Evolutionary conservation across 352 stramenopile genomes (phyloP).

Genomic region (Pythium folliculosum): DNA sequence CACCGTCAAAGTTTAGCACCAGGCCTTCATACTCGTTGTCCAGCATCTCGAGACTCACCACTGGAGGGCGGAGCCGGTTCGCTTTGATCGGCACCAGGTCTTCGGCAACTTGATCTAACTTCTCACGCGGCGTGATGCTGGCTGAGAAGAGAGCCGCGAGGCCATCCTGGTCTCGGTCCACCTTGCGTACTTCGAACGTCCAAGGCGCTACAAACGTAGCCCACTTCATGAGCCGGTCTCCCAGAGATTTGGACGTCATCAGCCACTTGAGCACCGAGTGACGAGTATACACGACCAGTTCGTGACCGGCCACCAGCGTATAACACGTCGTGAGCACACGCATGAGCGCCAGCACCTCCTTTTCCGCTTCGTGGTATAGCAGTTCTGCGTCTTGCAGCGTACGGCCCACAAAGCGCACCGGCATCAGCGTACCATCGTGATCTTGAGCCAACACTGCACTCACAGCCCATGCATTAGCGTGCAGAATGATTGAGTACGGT

Average conservation of each 20-base stretch:
- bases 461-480: conserved; percentile 28
- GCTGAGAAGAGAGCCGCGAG: conserved; percentile 6
- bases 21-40: not conserved
- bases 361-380: conserved; percentile 14
- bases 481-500: conserved; percentile 26
- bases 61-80: not conserved
- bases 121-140: conserved; percentile 19
- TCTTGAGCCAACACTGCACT: conserved; percentile 32
- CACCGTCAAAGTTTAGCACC: not conserved
- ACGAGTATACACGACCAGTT: conserved; percentile 16
- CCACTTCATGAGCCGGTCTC: conserved; percentile 14
- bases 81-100: conserved; percentile 3
- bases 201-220: conserved; percentile 5
- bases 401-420: conserved; percentile 20
- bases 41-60: not conserved
- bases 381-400: conserved; percentile 21
- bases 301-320: conserved; percentile 1
- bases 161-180: not conserved
- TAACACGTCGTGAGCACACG: conserved; percentile 2
- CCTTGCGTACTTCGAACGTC: conserved; percentile 7
- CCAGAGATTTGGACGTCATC: not conserved
- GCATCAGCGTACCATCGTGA: conserved; percentile 24
- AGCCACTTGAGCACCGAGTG: conserved; percentile 17
- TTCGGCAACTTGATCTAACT: conserved; percentile 7
- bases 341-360: conserved; percentile 21